Conservation (phyloP, 495 filamentous ascomycete species). For the Penicillium canariense region DNA sequence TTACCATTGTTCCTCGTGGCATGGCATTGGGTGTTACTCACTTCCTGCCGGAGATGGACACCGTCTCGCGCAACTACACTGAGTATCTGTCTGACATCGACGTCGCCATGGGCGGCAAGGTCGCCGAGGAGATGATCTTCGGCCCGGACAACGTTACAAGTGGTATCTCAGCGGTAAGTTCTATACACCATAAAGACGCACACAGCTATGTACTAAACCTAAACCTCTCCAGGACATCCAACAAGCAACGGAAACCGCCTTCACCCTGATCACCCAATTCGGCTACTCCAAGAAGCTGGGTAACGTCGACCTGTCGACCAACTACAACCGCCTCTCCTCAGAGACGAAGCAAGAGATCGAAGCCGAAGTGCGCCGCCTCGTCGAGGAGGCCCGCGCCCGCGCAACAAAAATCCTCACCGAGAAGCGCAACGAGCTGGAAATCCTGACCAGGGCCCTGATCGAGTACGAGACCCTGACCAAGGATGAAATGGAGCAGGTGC, state of each 20-base stretch:
- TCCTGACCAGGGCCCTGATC: conserved; percentile 81
- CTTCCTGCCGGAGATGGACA: conserved; percentile 85
- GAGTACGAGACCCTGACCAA: conserved; percentile 90
- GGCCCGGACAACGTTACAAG: conserved; percentile 83
- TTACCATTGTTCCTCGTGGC: conserved; percentile 91
- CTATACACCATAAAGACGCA: no score
- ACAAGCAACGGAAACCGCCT: conserved; percentile 73
- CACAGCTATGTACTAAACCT: not conserved
- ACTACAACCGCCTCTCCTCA: conserved; percentile 76
- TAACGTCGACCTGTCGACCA: conserved; percentile 77
- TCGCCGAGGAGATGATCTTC: conserved; percentile 90
- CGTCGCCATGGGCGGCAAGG: conserved; percentile 84
- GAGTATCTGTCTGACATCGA: conserved; percentile 73
- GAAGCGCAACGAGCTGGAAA: conserved; percentile 78
- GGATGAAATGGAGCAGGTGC: conserved; percentile 84
- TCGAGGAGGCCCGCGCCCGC: conserved; percentile 77
- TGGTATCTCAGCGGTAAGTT: conserved; percentile 70
- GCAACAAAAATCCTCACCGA: conserved; percentile 66
- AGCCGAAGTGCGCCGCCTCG: conserved; percentile 74
- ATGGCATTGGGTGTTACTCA: conserved; percentile 80
- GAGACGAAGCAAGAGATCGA: conserved; percentile 85
- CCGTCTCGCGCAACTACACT: conserved; percentile 70
- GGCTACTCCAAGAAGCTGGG: conserved; percentile 90
- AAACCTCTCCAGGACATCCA: conserved; percentile 69
- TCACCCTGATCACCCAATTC: conserved; percentile 77